Percentiles rank a stretch among this genome's conserved stretches.
These are phyloP conservation scores for Saccharomycopsis sp. DNA, from an alignment of 805 yeast species.

Conservation along the genomic window DNA sequence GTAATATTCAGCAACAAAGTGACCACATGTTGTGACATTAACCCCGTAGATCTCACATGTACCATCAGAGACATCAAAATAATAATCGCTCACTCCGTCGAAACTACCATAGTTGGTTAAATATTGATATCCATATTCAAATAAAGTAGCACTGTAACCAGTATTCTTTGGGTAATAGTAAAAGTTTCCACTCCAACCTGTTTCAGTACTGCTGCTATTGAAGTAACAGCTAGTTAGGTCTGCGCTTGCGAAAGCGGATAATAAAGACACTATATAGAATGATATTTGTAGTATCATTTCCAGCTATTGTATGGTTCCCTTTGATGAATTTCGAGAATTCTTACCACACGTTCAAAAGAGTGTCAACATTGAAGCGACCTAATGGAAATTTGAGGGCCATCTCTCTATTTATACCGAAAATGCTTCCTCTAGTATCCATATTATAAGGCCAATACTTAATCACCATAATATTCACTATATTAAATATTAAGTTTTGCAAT, in stretches of 20 bases:
- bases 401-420: no score
- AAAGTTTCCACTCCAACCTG: neutral
- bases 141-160: neutral
- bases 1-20: neutral
- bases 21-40: neutral
- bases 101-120: neutral
- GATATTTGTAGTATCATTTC: neutral
- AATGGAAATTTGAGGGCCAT: no score
- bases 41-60: neutral
- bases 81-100: neutral
- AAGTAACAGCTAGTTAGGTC: neutral
- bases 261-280: neutral
- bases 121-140: conserved; percentile 1
- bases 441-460: no score
- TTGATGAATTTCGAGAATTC: neutral
- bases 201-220: neutral
- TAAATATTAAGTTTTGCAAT: no score
- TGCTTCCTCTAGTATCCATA: no score
- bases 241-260: neutral
- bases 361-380: no score
- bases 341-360: no score
- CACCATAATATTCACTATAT: no score
- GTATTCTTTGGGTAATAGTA: neutral
- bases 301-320: neutral
- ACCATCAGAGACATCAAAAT: neutral